Conservation (phyloP, 2,329 filamentous ascomycete species). For the Colletotrichum sublineola region DNA sequence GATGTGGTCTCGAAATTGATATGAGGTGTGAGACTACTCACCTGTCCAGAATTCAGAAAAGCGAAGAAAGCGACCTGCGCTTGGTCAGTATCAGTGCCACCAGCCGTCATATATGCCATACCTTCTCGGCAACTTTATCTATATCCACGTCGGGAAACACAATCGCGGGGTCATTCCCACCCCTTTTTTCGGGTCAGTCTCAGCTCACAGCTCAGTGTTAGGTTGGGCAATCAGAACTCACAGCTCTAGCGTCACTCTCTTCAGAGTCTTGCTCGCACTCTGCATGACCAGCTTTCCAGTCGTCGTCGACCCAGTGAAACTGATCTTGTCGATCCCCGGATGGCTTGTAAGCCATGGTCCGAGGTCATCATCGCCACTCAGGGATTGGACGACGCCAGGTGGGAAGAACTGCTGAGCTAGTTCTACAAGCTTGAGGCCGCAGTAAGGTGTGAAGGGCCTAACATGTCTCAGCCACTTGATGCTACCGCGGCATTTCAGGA, state of each 20-base stretch:
- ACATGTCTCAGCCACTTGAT: not conserved
- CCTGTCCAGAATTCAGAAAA: conserved; percentile 24
- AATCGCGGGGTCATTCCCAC: conserved; percentile 72
- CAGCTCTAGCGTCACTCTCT: conserved; percentile 72
- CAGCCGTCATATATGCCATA: conserved; percentile 29
- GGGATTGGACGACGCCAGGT: conserved; percentile 71
- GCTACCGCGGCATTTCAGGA: not conserved
- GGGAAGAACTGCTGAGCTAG: conserved; percentile 70
- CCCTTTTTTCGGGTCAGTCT: conserved; percentile 44
- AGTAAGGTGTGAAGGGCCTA: conserved; percentile 68
- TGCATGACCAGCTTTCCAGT: conserved; percentile 73
- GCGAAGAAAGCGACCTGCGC: conserved; percentile 24
- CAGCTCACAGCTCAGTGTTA: fast-evolving
- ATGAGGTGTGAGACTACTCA: not conserved
- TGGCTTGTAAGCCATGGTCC: conserved; percentile 71
- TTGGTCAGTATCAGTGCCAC: not conserved
- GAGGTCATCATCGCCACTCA: conserved; percentile 72
- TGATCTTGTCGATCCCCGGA: conserved; percentile 72
- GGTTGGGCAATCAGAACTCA: conserved; percentile 29
- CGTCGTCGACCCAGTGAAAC: conserved; percentile 72
- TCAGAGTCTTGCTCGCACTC: conserved; percentile 67
- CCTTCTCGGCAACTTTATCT: conserved; percentile 49
- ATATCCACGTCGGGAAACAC: conserved; percentile 70
- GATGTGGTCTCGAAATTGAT: not conserved
- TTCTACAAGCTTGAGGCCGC: conserved; percentile 71